Base-by-base conservation (phyloP, 2,329 filamentous ascomycete genomes). In the Fusarium stilboides region DNA sequence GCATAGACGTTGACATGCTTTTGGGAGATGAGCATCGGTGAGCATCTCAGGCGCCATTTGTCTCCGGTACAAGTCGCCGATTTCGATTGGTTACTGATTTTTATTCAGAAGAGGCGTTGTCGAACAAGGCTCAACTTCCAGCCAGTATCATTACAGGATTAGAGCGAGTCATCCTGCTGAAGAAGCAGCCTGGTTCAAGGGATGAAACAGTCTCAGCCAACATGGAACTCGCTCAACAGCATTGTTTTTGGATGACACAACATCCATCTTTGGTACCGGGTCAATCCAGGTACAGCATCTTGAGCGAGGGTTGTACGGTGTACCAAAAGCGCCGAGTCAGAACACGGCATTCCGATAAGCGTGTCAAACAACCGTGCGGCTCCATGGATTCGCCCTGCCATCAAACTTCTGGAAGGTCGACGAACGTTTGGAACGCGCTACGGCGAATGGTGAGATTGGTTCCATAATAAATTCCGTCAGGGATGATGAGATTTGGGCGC, bases 331-430 rank as follows among this genome's bases (percentile, higher is more conserved):
- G 39, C 62, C 62, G 63, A 66, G 63, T 51, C 62, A 66, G 46
- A 66, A 39, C 39, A 56, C 63, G 54, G 43, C 51, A 47, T 56
- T 28, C 45, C 43, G 24, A 50, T 62, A 62, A 62, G 36, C 49
- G 42, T 59, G 37, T 51, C 47, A 36, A 65, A 70, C 50, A 73
- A 65, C 70, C 65, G 68, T 73, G 67, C 66, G 67, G 72, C 69
- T 74, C 71, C 68, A 55, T 59, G 61, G 60, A 58, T 69, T 69
- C 65, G 66, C 67, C 70, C 64, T 74, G 67, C 67, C 62, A 72
- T 75, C 53, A 72, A 72, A 68, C 71, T 75, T 75, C 73, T 75
- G 68, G 73, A 75, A 75, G 73, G 64, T 69, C 65, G 59, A 70
- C 54, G 44, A 68, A 69, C 59, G 70, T 68, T 74, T 71, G 71